phyloP scores from a whole-genome alignment of 2,329 filamentous ascomycete species.

The Pyrenophora seminiperda region DNA sequence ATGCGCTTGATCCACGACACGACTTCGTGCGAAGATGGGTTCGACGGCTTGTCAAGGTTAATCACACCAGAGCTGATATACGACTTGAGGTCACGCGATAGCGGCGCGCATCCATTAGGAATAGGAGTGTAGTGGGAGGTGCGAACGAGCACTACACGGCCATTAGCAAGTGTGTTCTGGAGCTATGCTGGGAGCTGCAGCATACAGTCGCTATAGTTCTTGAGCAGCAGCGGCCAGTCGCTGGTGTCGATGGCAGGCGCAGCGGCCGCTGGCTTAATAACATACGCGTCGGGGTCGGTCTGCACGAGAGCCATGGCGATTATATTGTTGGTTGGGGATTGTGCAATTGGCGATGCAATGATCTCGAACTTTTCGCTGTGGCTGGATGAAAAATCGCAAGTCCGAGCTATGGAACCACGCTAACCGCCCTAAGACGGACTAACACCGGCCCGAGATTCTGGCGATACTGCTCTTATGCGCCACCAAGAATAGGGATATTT shows the following conservation, averaged over 20 bases:
- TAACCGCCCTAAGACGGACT: slow-evolving; percentile 3
- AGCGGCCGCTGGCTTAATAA: slow-evolving; percentile 88
- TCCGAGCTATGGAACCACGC: slow-evolving; percentile 15
- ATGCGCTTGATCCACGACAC: slow-evolving; percentile 99
- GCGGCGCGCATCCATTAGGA: slow-evolving; percentile 85
- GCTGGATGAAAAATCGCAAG: slow-evolving; percentile 13
- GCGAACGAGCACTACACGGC: slow-evolving; percentile 75
- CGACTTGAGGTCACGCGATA: slow-evolving; percentile 93
- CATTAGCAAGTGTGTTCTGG: slow-evolving; percentile 28
- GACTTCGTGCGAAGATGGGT: slow-evolving; percentile 97
- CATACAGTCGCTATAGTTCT: slow-evolving; percentile 93
- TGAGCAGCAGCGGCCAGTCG: slow-evolving; percentile 90
- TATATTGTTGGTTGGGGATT: slow-evolving; percentile 26
- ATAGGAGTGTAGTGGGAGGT: slow-evolving; percentile 98
- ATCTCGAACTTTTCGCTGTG: slow-evolving; percentile 35
- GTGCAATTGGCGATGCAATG: slow-evolving; percentile 35
- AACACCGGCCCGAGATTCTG: slow-evolving; percentile 7
- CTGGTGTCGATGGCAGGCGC: slow-evolving; percentile 82
- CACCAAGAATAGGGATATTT: too few relatives aligned
- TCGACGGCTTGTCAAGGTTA: slow-evolving; percentile 96
- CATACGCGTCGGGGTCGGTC: slow-evolving; percentile 67
- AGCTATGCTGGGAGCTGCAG: slow-evolving; percentile 46
- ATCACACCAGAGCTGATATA: slow-evolving; percentile 98
- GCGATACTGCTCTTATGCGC: too few relatives aligned
- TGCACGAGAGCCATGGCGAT: slow-evolving; percentile 46